These are phyloP conservation scores for Paramecium pentaurelia DNA, from an alignment of 73 alveolate species.

Conservation along the genomic window DNA sequence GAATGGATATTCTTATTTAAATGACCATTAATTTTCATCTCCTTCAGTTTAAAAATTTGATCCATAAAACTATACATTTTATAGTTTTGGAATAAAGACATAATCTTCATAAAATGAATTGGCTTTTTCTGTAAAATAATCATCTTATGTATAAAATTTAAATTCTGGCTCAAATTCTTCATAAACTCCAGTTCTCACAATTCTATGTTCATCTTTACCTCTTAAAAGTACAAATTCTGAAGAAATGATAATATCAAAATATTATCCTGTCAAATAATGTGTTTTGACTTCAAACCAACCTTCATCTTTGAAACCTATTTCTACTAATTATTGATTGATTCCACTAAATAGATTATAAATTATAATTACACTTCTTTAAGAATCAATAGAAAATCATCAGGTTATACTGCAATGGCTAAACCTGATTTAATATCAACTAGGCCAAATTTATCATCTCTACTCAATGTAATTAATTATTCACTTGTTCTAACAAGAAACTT, in stretches of 20 bases:
- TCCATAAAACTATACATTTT: not conserved
- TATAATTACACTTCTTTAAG: not conserved
- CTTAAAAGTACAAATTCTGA: not conserved
- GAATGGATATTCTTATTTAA: not conserved
- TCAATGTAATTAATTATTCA: not conserved
- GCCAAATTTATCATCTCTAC: slow-evolving; percentile 31
- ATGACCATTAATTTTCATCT: not conserved
- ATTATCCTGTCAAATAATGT: not conserved
- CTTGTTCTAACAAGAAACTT: not conserved
- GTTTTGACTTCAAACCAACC: slow-evolving; percentile 19
- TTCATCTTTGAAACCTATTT: not conserved
- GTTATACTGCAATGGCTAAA: not conserved
- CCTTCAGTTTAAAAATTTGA: not conserved
- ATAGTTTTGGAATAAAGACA: not conserved
- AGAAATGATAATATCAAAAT: slow-evolving; percentile 15
- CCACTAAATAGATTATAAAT: too few relatives aligned
- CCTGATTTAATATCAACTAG: not conserved
- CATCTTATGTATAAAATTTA: not conserved
- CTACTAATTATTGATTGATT: not conserved
- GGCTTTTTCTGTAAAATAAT: not conserved
- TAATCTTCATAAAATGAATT: slow-evolving; percentile 34
- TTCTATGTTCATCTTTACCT: slow-evolving; percentile 48
- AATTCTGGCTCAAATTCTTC: slow-evolving; percentile 28
- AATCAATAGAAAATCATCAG: not conserved
- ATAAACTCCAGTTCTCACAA: not conserved